Conservation (phyloP, 768 basidiomycete species). For the Leccinum broughii region DNA sequence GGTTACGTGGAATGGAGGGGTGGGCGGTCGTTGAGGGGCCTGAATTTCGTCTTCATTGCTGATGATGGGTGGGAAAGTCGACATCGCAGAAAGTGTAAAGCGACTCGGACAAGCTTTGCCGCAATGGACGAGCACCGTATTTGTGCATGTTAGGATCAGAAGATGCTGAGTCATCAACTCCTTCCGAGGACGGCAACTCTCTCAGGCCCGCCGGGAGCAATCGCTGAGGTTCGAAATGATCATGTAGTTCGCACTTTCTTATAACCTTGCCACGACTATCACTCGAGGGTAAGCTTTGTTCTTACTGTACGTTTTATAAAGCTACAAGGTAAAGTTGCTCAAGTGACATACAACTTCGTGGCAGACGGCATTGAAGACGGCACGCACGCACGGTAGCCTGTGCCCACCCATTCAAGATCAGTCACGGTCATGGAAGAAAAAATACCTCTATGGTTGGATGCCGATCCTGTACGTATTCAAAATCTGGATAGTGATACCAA, state of each 20-base stretch:
- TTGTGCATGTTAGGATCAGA: conserved; percentile 29
- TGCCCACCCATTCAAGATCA: neutral
- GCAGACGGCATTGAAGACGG: neutral
- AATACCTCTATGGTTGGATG: conserved; percentile 57
- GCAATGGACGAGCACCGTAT: conserved; percentile 8
- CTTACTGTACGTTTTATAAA: too few species aligned
- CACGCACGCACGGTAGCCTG: too few species aligned
- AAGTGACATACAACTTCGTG: neutral
- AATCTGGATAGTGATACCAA: neutral
- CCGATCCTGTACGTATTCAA: conserved; percentile 53
- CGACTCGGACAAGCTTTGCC: too few species aligned
- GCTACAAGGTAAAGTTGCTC: too few species aligned
- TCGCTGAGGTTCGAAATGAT: too few species aligned
- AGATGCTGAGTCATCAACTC: conserved; percentile 10
- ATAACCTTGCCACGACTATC: too few species aligned
- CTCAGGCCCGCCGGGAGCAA: too few species aligned
- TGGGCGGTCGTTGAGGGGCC: conserved; percentile 24
- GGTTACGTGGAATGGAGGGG: too few species aligned
- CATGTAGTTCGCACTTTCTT: too few species aligned
- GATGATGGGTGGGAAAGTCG: conserved; percentile 20
- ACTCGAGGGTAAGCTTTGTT: too few species aligned
- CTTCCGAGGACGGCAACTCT: too few species aligned
- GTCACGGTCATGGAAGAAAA: conserved; percentile 16
- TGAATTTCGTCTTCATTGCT: conserved; percentile 58
- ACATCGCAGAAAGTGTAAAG: conserved; percentile 18